Percentiles rank a stretch among this genome's conserved stretches.
These are phyloP conservation scores for Kwoniella pini DNA, from an alignment of 768 basidiomycete genomes.

Conservation along the genomic window DNA sequence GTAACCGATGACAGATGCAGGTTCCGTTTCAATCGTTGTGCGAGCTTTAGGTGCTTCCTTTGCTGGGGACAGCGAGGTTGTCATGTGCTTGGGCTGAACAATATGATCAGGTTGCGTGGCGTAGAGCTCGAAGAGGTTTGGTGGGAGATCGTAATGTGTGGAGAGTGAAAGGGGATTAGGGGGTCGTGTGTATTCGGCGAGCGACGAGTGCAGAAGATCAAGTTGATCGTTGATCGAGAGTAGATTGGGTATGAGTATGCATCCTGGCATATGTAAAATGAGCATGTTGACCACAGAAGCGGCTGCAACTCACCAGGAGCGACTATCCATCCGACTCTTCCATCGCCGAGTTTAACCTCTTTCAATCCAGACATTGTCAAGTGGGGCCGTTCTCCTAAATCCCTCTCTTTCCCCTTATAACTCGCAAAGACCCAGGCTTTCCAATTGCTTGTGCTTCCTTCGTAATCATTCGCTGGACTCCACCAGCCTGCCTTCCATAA, in stretches of 20 bases:
- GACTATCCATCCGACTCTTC: slow-evolving; percentile 36
- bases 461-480: slow-evolving; percentile 14
- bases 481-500: slow-evolving; percentile 50
- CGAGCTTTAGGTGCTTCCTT: slow-evolving; percentile 56
- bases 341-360: slow-evolving; percentile 22
- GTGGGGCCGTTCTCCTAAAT: slow-evolving; percentile 21
- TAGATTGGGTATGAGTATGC: slow-evolving; percentile 79
- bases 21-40: slow-evolving; percentile 65
- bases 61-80: neutral
- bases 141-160: slow-evolving; percentile 76
- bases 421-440: slow-evolving; percentile 14
- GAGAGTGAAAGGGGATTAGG: slow-evolving; percentile 91
- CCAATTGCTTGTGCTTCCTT: neutral
- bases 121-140: slow-evolving; percentile 72
- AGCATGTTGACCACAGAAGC: neutral
- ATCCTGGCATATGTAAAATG: slow-evolving; percentile 60
- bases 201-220: slow-evolving; percentile 69
- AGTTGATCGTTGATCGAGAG: slow-evolving; percentile 67
- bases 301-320: slow-evolving; percentile 35
- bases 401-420: slow-evolving; percentile 38
- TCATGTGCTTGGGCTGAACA: slow-evolving; percentile 31
- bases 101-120: slow-evolving; percentile 24
- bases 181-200: slow-evolving; percentile 69
- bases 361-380: slow-evolving; percentile 17
- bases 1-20: slow-evolving; percentile 66